These are phyloP conservation scores for Candida gigantensis DNA, from an alignment of 1,139 yeast genomes.

Conservation along the genomic window DNA sequence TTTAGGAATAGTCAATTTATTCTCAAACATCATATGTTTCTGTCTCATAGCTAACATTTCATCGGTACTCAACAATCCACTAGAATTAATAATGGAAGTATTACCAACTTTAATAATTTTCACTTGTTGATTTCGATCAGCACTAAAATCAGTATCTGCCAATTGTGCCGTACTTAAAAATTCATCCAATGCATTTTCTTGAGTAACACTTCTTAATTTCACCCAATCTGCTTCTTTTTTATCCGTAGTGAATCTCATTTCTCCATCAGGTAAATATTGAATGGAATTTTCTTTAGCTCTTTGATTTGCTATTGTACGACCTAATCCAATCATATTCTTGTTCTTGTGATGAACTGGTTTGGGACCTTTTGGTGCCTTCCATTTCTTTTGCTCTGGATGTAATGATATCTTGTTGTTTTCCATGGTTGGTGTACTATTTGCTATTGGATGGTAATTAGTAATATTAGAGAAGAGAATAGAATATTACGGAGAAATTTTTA, in stretches of 20 bases:
- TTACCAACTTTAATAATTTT: slow-evolving; percentile 78
- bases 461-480: too few relatives aligned
- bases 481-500: too few relatives aligned
- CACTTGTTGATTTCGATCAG: slow-evolving; percentile 82
- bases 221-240: slow-evolving; percentile 88
- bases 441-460: not conserved
- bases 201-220: slow-evolving; percentile 88
- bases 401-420: slow-evolving; percentile 43
- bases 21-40: slow-evolving; percentile 73
- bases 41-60: slow-evolving; percentile 65
- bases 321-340: slow-evolving; percentile 81
- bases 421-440: slow-evolving; percentile 20
- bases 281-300: slow-evolving; percentile 69
- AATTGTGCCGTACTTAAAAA: slow-evolving; percentile 92
- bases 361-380: slow-evolving; percentile 84
- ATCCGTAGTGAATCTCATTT: slow-evolving; percentile 79
- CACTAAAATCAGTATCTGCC: slow-evolving; percentile 95
- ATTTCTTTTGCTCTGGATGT: slow-evolving; percentile 51
- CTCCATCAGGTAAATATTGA: slow-evolving; percentile 79
- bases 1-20: slow-evolving; percentile 88
- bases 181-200: slow-evolving; percentile 91
- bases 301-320: slow-evolving; percentile 78
- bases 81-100: slow-evolving; percentile 49
- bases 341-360: slow-evolving; percentile 84
- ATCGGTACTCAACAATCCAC: slow-evolving; percentile 59